Evolutionary conservation across 192 early-diverging fungal species (phyloP).

Genomic region (Backusella westeae): DNA sequence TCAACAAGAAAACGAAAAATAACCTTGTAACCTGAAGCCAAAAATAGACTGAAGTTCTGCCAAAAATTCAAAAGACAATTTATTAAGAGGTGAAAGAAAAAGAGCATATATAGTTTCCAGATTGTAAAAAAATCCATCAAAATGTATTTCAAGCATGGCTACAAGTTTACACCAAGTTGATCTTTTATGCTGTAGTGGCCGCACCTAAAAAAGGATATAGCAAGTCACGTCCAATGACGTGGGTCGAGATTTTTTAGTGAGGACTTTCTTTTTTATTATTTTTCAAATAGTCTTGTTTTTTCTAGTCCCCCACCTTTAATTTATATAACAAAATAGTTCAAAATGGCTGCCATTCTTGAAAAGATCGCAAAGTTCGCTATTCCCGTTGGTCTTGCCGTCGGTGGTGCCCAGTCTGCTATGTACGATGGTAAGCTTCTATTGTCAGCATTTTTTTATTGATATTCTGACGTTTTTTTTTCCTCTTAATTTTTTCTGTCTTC

Average conservation of each 20-base stretch:
- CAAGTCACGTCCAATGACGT: slow-evolving; percentile 17
- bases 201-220: no score
- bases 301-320: slow-evolving; percentile 7
- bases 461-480: not conserved
- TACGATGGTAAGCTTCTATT: slow-evolving; percentile 76
- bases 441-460: not conserved
- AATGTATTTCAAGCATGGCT: no score
- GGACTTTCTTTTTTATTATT: not conserved
- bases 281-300: not conserved
- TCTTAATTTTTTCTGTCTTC: not conserved
- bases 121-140: no score
- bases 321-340: not conserved
- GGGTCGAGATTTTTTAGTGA: not conserved
- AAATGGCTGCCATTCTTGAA: slow-evolving; percentile 55
- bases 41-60: no score
- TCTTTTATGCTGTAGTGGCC: no score
- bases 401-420: slow-evolving; percentile 78
- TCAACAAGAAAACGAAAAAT: no score
- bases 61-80: no score
- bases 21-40: no score
- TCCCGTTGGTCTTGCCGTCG: slow-evolving; percentile 67
- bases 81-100: no score
- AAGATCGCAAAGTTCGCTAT: slow-evolving; percentile 79
- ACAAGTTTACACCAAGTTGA: no score
- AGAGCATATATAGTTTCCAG: no score